Conservation (phyloP, 2,329 filamentous ascomycete genomes). For the Aspergillus costaricaensis region DNA sequence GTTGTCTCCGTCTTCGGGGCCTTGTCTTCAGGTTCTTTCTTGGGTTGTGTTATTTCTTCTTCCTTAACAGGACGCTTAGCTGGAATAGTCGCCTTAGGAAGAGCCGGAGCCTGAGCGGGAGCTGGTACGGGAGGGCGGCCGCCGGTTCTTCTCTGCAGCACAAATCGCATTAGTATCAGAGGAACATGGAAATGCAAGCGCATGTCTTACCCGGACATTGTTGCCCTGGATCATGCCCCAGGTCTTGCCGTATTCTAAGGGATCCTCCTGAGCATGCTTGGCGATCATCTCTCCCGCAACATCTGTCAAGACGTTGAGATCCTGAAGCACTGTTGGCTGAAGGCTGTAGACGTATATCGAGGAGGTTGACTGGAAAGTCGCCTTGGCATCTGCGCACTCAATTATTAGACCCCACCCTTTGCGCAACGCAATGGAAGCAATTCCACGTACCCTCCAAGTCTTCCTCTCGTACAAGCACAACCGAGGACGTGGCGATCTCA, state of each 20-base stretch:
- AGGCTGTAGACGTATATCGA: slow-evolving; percentile 89
- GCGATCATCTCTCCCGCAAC: slow-evolving; percentile 64
- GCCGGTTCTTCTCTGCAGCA: slow-evolving; percentile 49
- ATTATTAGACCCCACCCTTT: not conserved
- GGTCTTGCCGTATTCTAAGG: slow-evolving; percentile 58
- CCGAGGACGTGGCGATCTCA: slow-evolving; percentile 56
- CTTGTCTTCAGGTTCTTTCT: slow-evolving; percentile 26
- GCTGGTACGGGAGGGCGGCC: slow-evolving; percentile 41
- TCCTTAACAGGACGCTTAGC: slow-evolving; percentile 43
- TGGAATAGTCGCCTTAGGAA: slow-evolving; percentile 37
- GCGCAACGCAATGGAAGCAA: not conserved
- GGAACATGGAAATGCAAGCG: not conserved
- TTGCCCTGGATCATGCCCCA: slow-evolving; percentile 78
- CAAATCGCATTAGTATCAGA: not conserved
- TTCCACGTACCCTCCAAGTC: slow-evolving; percentile 62
- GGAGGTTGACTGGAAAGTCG: slow-evolving; percentile 69
- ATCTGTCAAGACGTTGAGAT: slow-evolving; percentile 72
- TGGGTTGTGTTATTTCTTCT: slow-evolving; percentile 24
- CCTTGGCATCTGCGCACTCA: slow-evolving; percentile 59
- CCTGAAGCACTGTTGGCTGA: slow-evolving; percentile 68
- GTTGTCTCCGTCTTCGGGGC: slow-evolving; percentile 23
- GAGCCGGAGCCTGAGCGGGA: slow-evolving; percentile 31
- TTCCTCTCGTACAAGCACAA: slow-evolving; percentile 72
- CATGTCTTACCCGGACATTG: slow-evolving; percentile 56
- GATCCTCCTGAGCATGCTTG: slow-evolving; percentile 60